Percentiles rank a stretch among this genome's conserved stretches.
These are phyloP conservation scores for Auriscalpium vulgare DNA, from an alignment of 768 basidiomycete genomes.

Conservation along the genomic window DNA sequence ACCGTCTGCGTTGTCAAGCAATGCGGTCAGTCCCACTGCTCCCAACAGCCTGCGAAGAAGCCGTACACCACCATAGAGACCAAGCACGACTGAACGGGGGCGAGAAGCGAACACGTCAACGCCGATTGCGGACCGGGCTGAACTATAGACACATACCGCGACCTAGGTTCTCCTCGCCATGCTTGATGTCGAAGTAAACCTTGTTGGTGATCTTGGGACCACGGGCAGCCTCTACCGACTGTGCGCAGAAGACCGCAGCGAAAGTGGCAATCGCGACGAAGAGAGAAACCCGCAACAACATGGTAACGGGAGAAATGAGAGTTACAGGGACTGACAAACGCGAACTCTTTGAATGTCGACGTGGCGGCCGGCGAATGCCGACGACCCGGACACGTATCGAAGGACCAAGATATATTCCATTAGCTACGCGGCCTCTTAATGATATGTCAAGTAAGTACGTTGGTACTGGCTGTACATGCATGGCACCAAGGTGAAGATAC, in stretches of 20 bases:
- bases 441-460: no score
- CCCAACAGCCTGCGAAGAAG: not conserved
- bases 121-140: not conserved
- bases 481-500: no score
- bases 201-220: slow-evolving; percentile 88
- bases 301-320: slow-evolving; percentile 26
- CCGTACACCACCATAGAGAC: slow-evolving; percentile 80
- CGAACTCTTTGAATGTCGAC: slow-evolving; percentile 10
- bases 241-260: slow-evolving; percentile 62
- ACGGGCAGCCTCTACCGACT: slow-evolving; percentile 72
- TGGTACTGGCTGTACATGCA: no score
- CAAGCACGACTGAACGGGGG: slow-evolving; percentile 57
- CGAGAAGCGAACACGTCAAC: slow-evolving; percentile 7
- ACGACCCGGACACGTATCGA: not conserved
- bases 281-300: slow-evolving; percentile 56
- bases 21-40: not conserved
- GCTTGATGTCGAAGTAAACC: slow-evolving; percentile 91
- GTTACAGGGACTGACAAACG: slow-evolving; percentile 8
- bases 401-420: not conserved
- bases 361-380: slow-evolving; percentile 5
- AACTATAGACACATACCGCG: slow-evolving; percentile 44
- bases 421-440: no score
- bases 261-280: slow-evolving; percentile 55
- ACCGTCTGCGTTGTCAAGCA: slow-evolving; percentile 54
- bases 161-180: slow-evolving; percentile 82